These are phyloP conservation scores for Poronia punctata DNA, from an alignment of 495 filamentous ascomycete species.

Conservation along the genomic window DNA sequence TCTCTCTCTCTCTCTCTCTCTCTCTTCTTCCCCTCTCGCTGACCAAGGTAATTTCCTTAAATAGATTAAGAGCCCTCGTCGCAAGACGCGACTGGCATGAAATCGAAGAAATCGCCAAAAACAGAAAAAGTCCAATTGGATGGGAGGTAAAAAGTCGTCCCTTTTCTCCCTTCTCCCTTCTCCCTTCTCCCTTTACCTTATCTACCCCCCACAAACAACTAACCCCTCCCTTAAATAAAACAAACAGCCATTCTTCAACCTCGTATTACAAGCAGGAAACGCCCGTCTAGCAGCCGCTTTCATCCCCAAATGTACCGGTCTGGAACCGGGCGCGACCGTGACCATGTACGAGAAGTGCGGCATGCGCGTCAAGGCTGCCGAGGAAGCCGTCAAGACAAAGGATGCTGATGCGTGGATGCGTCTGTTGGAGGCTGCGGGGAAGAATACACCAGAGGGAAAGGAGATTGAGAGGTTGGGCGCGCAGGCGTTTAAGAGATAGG, in stretches of 20 bases:
- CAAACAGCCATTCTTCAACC: slow-evolving; percentile 79
- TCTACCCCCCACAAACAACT: slow-evolving; percentile 1
- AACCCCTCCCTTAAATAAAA: slow-evolving; percentile 19
- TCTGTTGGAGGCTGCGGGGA: slow-evolving; percentile 39
- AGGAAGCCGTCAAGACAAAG: slow-evolving; percentile 80
- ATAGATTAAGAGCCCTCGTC: slow-evolving; percentile 76
- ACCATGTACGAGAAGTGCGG: slow-evolving; percentile 97
- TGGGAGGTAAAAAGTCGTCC: slow-evolving; percentile 64
- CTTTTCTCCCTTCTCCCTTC: slow-evolving; percentile 1
- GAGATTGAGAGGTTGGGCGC: slow-evolving; percentile 41
- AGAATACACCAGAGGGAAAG: slow-evolving; percentile 33
- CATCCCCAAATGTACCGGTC: slow-evolving; percentile 72
- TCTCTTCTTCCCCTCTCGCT: too few species aligned
- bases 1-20: too few species aligned
- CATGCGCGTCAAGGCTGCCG: slow-evolving; percentile 79
- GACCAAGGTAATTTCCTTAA: slow-evolving; percentile 1
- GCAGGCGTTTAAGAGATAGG: slow-evolving; percentile 37
- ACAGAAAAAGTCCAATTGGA: slow-evolving; percentile 80
- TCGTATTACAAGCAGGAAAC: slow-evolving; percentile 82
- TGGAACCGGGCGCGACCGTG: slow-evolving; percentile 56
- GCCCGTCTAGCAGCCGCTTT: slow-evolving; percentile 76
- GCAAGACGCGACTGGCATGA: slow-evolving; percentile 86
- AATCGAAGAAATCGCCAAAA: slow-evolving; percentile 72
- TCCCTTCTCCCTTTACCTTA: neutral
- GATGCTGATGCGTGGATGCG: slow-evolving; percentile 55